Conservation (phyloP, 2,329 filamentous ascomycete genomes). For the Venturiaceae sp. region DNA sequence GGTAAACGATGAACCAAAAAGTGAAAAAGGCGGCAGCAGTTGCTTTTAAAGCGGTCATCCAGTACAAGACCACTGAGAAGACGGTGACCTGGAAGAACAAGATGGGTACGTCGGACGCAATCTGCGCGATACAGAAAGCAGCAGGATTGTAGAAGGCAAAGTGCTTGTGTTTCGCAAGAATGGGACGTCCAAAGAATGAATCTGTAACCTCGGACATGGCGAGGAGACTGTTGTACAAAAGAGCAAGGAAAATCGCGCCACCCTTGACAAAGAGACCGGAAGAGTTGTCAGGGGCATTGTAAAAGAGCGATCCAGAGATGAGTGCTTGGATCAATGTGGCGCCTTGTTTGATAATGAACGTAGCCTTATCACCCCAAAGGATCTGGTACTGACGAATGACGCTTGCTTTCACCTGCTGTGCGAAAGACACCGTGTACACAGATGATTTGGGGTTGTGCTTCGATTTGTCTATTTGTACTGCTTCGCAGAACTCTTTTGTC, state of each 20-base stretch:
- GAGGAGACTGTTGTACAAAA: slow-evolving; percentile 54
- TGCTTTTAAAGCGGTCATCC: slow-evolving; percentile 37
- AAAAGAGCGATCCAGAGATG: slow-evolving; percentile 39
- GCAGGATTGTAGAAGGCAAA: slow-evolving; percentile 62
- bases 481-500: slow-evolving; percentile 18
- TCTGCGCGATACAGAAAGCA: slow-evolving; percentile 28
- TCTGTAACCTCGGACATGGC: slow-evolving; percentile 52
- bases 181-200: slow-evolving; percentile 52
- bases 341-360: slow-evolving; percentile 41
- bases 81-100: slow-evolving; percentile 31
- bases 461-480: slow-evolving; percentile 11
- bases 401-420: slow-evolving; percentile 28
- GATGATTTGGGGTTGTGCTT: background rate
- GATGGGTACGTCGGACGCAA: slow-evolving; percentile 33
- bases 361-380: slow-evolving; percentile 44
- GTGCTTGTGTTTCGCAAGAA: slow-evolving; percentile 56
- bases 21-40: slow-evolving; percentile 39
- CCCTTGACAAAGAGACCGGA: slow-evolving; percentile 49
- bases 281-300: slow-evolving; percentile 41
- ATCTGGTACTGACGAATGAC: slow-evolving; percentile 35
- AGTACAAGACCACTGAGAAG: slow-evolving; percentile 43
- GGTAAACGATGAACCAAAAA: slow-evolving; percentile 33
- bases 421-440: slow-evolving; percentile 25
- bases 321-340: slow-evolving; percentile 31
- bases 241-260: slow-evolving; percentile 51